These are phyloP conservation scores for Calonectria pseudoturangicola DNA, from an alignment of 2,329 filamentous ascomycete species.

Conservation along the genomic window DNA sequence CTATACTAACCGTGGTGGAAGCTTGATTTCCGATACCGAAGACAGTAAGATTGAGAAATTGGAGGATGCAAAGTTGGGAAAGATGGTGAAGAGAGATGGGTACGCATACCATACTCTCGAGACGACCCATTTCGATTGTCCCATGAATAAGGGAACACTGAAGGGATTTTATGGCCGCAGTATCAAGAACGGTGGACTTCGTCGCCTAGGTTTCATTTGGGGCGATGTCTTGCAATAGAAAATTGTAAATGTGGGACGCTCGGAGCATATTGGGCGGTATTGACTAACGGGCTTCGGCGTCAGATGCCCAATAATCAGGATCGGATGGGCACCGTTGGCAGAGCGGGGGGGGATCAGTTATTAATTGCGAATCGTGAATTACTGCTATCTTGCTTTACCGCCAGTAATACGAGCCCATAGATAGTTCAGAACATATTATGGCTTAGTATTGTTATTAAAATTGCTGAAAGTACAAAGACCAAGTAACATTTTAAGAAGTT, in stretches of 20 bases:
- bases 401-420: not conserved
- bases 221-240: not conserved
- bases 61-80: not conserved
- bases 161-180: not conserved
- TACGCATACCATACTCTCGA: not conserved
- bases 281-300: no score
- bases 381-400: not conserved
- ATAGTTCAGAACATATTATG: not conserved
- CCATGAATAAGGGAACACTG: not conserved
- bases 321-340: no score
- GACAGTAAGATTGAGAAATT: not conserved
- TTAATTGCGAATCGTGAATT: not conserved
- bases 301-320: no score
- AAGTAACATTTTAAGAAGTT: not conserved
- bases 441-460: not conserved
- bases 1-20: not conserved
- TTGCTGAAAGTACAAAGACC: not conserved
- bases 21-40: not conserved
- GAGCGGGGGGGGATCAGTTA: not conserved
- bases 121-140: not conserved
- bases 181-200: not conserved
- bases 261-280: no score
- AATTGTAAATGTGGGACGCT: no score
- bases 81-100: not conserved
- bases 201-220: not conserved